A percentile compares a stretch with the other conserved stretches of the same genome.
phyloP scores from a whole-genome alignment of 768 basidiomycete species.

The Mycena kentingensis region DNA sequence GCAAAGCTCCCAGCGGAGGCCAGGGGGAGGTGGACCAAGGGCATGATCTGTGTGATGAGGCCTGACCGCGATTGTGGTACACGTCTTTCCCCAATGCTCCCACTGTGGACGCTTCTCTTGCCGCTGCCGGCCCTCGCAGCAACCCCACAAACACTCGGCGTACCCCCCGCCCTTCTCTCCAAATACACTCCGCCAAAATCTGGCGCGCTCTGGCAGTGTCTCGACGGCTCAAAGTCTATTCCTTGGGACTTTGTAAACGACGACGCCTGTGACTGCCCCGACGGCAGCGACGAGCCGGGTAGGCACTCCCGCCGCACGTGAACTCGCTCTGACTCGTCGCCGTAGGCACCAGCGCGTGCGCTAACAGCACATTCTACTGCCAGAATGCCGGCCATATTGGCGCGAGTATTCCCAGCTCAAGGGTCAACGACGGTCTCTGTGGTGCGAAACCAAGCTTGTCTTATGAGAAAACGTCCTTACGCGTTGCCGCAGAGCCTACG shows the following conservation, averaged over 20 bases:
- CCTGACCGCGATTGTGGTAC: too few relatives aligned
- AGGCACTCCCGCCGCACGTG: constrained; percentile 5
- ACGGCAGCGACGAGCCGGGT: constrained; percentile 97
- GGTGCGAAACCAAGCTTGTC: constrained; percentile 50
- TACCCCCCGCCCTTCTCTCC: constrained; percentile 53
- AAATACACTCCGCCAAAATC: constrained; percentile 58
- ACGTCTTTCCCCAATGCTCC: constrained; percentile 35
- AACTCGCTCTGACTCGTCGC: neutral
- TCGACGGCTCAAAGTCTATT: constrained; percentile 80
- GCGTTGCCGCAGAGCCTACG: constrained; percentile 66
- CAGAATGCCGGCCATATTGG: constrained; percentile 88
- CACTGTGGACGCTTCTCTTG: constrained; percentile 51
- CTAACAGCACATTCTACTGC: constrained; percentile 78
- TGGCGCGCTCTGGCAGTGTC: constrained; percentile 67
- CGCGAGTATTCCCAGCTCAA: constrained; percentile 70
- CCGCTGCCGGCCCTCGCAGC: constrained; percentile 43
- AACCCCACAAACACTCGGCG: constrained; percentile 56
- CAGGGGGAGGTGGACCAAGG: too few relatives aligned
- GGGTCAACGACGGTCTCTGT: constrained; percentile 92
- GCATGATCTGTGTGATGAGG: too few relatives aligned
- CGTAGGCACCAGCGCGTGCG: constrained; percentile 84
- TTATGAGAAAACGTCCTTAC: constrained; percentile 18
- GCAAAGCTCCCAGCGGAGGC: too few relatives aligned
- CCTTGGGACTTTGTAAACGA: constrained; percentile 85
- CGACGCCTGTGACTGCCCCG: constrained; percentile 91